phyloP scores from a whole-genome alignment of 306 rosid genomes.

The Citrullus colocynthis region DNA sequence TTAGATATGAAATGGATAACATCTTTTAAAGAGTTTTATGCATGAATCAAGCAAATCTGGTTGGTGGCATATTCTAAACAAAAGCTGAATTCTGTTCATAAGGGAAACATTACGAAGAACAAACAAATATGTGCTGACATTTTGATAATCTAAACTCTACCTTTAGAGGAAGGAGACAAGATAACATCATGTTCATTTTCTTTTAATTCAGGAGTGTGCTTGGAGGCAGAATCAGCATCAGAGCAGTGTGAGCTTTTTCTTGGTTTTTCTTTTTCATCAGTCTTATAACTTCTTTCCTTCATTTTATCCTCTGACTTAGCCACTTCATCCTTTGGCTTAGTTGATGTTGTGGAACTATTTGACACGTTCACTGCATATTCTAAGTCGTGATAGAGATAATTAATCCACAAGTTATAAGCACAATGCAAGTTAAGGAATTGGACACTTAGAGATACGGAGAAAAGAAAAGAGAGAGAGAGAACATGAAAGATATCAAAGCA shows the following conservation, averaged over 20 bases:
- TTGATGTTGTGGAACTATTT: constrained; percentile 10
- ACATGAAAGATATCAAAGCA: neutral
- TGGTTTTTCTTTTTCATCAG: constrained; percentile 12
- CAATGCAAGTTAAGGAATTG: neutral
- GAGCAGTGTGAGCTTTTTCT: constrained; percentile 9
- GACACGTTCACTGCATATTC: constrained; percentile 17
- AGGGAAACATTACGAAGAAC: neutral
- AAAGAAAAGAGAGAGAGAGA: neutral
- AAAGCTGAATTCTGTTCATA: neutral
- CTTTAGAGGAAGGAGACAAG: constrained; percentile 11
- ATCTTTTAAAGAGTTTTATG: neutral
- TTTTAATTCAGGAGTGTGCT: constrained; percentile 16
- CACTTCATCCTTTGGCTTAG: constrained; percentile 6
- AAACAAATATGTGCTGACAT: neutral
- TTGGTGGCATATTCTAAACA: neutral
- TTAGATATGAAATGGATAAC: constrained; percentile 5
- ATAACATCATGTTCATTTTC: constrained; percentile 4
- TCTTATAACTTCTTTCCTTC: constrained; percentile 12
- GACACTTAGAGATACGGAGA: neutral
- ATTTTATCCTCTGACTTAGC: constrained; percentile 8
- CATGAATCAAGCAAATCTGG: neutral
- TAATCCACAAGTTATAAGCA: neutral
- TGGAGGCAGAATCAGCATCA: constrained; percentile 11
- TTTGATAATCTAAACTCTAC: neutral
- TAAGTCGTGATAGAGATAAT: constrained; percentile 2